These are phyloP conservation scores for Knoxdaviesia capensis DNA, from an alignment of 2,329 filamentous ascomycete genomes.

Conservation along the genomic window DNA sequence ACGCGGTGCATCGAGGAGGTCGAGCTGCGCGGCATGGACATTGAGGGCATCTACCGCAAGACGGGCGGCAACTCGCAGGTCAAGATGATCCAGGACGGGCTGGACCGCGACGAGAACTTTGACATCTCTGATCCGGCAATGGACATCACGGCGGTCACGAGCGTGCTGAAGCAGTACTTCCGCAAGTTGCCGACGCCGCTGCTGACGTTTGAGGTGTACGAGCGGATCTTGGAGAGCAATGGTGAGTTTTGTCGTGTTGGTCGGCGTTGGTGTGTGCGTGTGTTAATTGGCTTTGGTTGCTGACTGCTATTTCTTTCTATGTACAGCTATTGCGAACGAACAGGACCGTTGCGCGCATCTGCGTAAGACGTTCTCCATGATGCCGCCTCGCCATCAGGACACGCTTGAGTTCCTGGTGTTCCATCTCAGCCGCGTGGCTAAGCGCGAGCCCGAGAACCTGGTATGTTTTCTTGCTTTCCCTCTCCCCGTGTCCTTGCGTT, in stretches of 20 bases:
- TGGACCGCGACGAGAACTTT: conserved; percentile 68
- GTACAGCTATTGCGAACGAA: conserved; percentile 41
- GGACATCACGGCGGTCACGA: conserved; percentile 92
- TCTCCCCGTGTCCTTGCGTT: background rate
- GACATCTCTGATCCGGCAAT: conserved; percentile 87
- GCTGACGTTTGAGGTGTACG: conserved; percentile 84
- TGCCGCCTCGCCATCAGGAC: conserved; percentile 71
- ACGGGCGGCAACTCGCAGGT: conserved; percentile 84
- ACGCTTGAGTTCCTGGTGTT: conserved; percentile 87
- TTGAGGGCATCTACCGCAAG: conserved; percentile 96
- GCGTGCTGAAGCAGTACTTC: conserved; percentile 94
- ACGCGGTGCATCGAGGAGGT: conserved; percentile 93
- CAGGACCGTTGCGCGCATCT: conserved; percentile 52
- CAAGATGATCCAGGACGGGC: conserved; percentile 76
- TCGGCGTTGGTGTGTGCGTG: background rate
- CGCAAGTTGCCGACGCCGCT: conserved; percentile 76
- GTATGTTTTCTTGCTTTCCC: conserved; percentile 23
- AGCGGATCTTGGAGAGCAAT: conserved; percentile 64
- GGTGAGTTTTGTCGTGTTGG: conserved; percentile 25
- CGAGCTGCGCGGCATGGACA: conserved; percentile 86
- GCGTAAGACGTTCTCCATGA: conserved; percentile 50
- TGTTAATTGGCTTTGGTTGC: background rate
- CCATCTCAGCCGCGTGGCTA: conserved; percentile 74
- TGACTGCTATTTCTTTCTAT: conserved; percentile 6
- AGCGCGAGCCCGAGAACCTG: conserved; percentile 66